Evolutionary conservation across 371 early-diverging fungal species (phyloP).

Genomic region (Cokeromyces recurvatus): DNA sequence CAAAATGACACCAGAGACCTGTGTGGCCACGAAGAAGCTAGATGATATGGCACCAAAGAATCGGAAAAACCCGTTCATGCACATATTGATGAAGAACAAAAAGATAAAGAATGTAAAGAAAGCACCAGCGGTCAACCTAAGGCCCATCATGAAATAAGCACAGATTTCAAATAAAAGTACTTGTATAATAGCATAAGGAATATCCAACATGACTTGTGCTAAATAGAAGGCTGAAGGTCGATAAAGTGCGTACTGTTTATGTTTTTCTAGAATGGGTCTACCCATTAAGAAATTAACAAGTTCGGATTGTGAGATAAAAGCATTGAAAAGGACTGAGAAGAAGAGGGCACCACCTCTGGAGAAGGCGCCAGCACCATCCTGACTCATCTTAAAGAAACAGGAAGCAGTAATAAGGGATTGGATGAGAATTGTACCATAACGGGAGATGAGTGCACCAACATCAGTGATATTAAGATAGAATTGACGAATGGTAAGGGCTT

Average conservation of each 20-base stretch:
- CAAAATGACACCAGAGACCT: constrained; percentile 48
- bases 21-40: constrained; percentile 53
- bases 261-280: constrained; percentile 63
- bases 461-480: constrained; percentile 53
- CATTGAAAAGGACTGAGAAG: constrained; percentile 55
- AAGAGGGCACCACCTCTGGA: constrained; percentile 74
- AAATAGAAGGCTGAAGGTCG: constrained; percentile 60
- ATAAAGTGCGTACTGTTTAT: constrained; percentile 63
- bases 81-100: constrained; percentile 41
- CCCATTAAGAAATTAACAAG: constrained; percentile 53
- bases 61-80: constrained; percentile 61
- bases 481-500: constrained; percentile 60
- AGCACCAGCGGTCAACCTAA: constrained; percentile 47
- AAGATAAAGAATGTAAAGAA: constrained; percentile 53
- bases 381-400: constrained; percentile 57
- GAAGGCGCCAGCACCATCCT: constrained; percentile 55
- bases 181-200: constrained; percentile 43
- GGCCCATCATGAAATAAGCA: constrained; percentile 56
- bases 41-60: constrained; percentile 53
- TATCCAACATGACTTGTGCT: constrained; percentile 51
- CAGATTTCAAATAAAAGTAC: constrained; percentile 29
- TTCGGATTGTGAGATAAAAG: constrained; percentile 56
- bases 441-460: constrained; percentile 47
- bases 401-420: constrained; percentile 71
- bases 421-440: constrained; percentile 56